These are phyloP conservation scores for Aureobasidium sp. DNA, from an alignment of 2,329 filamentous ascomycete species.

Conservation along the genomic window DNA sequence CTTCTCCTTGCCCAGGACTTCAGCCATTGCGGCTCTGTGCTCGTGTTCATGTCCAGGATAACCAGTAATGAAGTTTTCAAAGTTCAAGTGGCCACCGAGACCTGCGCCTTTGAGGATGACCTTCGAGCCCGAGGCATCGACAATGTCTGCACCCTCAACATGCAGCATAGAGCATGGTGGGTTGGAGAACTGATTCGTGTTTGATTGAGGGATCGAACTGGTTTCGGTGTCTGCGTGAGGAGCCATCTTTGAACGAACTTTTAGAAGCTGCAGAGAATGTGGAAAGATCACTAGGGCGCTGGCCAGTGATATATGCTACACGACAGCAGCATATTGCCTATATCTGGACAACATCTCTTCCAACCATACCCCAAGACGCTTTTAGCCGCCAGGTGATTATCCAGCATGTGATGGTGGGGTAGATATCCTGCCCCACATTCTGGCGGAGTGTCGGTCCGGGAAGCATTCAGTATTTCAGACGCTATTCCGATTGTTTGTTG, in stretches of 20 bases:
- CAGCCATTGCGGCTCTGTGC: constrained; percentile 44
- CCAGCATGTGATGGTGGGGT: constrained; percentile 4
- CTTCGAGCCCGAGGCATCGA: constrained; percentile 35
- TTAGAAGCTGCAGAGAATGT: background rate
- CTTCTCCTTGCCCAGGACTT: constrained; percentile 46
- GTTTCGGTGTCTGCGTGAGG: background rate
- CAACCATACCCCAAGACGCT: background rate
- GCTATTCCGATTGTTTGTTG: background rate
- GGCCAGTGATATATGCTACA: background rate
- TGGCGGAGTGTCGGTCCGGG: background rate
- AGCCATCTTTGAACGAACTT: background rate
- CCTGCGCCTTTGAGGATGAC: constrained; percentile 42
- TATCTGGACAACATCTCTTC: background rate
- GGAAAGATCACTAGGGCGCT: background rate
- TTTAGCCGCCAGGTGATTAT: constrained; percentile 8
- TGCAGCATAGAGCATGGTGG: constrained; percentile 26
- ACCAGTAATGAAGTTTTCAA: constrained; percentile 54
- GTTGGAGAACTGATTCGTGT: background rate
- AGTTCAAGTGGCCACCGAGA: constrained; percentile 28
- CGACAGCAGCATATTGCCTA: constrained; percentile 5
- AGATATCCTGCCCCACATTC: background rate
- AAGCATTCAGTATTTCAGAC: background rate
- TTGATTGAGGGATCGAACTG: background rate
- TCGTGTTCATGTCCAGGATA: constrained; percentile 49
- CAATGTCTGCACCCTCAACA: constrained; percentile 36